These are phyloP conservation scores for Globisporangium echinulatum DNA, from an alignment of 352 stramenopile genomes.

Conservation along the genomic window DNA sequence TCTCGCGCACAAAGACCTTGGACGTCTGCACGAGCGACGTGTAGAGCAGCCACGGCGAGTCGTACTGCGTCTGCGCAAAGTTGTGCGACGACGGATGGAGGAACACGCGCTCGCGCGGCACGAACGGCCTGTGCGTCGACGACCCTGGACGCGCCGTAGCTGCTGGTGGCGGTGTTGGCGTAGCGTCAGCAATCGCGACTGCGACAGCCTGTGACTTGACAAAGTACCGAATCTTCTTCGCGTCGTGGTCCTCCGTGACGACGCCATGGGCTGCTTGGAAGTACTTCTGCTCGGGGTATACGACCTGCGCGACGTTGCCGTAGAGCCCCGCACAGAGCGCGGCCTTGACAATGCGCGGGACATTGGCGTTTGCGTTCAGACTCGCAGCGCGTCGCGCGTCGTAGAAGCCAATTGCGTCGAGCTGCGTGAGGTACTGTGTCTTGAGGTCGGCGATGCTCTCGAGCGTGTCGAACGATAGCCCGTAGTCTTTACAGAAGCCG, in stretches of 20 bases:
- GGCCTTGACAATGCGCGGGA: constrained; percentile 90
- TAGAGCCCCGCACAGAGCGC: constrained; percentile 79
- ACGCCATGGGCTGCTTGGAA: constrained; percentile 89
- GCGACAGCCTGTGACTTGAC: constrained; percentile 20
- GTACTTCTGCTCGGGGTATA: constrained; percentile 93
- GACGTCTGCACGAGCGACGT: constrained; percentile 94
- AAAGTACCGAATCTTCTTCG: constrained; percentile 93
- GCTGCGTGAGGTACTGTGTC: constrained; percentile 79
- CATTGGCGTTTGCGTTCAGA: constrained; percentile 53
- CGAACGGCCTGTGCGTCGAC: constrained; percentile 5
- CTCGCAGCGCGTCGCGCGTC: constrained; percentile 26
- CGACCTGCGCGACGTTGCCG: constrained; percentile 71
- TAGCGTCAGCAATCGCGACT: too few relatives aligned
- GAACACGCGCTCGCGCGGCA: constrained; percentile 90
- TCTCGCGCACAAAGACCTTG: constrained; percentile 97
- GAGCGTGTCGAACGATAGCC: constrained; percentile 84
- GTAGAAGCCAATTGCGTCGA: constrained; percentile 78
- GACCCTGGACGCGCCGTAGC: constrained; percentile 5
- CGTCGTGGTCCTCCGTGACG: constrained; percentile 87
- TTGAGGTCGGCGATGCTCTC: constrained; percentile 90
- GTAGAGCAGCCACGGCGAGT: constrained; percentile 95
- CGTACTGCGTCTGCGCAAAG: constrained; percentile 87
- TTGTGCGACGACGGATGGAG: constrained; percentile 94
- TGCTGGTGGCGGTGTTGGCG: constrained; percentile 13
- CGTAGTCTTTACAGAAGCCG: constrained; percentile 60